phyloP scores from a whole-genome alignment of 2,329 filamentous ascomycete genomes.

The Botrytis aclada region DNA sequence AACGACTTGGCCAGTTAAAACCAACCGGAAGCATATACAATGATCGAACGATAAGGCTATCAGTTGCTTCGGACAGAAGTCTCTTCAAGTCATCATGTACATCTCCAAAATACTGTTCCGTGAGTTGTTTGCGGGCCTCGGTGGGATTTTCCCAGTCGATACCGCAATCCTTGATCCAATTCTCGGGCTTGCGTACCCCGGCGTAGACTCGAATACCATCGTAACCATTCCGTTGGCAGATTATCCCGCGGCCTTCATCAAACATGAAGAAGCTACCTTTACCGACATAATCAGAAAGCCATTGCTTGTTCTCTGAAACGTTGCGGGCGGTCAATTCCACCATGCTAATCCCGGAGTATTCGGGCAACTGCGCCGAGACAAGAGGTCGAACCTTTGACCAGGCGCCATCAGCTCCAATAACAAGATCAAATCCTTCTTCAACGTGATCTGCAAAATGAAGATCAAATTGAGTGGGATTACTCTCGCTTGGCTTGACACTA shows the following conservation, averaged over 20 bases:
- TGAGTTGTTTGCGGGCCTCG: conserved; percentile 22
- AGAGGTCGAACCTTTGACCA: conserved; percentile 41
- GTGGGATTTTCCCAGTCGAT: conserved; percentile 27
- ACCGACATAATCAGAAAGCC: conserved; percentile 40
- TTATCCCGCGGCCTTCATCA: conserved; percentile 37
- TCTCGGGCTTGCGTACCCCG: conserved; percentile 28
- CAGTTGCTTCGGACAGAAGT: conserved; percentile 22
- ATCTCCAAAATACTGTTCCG: conserved; percentile 25
- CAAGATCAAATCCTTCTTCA: conserved; percentile 38
- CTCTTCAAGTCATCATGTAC: conserved; percentile 28
- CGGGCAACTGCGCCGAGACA: conserved; percentile 37
- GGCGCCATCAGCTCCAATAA: conserved; percentile 44
- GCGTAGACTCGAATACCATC: conserved; percentile 39
- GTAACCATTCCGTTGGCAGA: conserved; percentile 43
- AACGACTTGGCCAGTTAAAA: conserved; percentile 29
- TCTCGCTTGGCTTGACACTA: conserved; percentile 17
- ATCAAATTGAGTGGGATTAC: conserved; percentile 21
- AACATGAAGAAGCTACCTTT: conserved; percentile 39
- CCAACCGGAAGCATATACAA: conserved; percentile 39
- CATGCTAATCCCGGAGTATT: conserved; percentile 39
- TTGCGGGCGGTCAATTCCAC: conserved; percentile 37
- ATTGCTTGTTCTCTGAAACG: conserved; percentile 38
- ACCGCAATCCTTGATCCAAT: conserved; percentile 28
- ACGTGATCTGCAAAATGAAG: conserved; percentile 22
- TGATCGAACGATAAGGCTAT: conserved; percentile 26